Base-by-base conservation (phyloP, 1,284 basidiomycete genomes). In the Heterobasidion occidentale region DNA sequence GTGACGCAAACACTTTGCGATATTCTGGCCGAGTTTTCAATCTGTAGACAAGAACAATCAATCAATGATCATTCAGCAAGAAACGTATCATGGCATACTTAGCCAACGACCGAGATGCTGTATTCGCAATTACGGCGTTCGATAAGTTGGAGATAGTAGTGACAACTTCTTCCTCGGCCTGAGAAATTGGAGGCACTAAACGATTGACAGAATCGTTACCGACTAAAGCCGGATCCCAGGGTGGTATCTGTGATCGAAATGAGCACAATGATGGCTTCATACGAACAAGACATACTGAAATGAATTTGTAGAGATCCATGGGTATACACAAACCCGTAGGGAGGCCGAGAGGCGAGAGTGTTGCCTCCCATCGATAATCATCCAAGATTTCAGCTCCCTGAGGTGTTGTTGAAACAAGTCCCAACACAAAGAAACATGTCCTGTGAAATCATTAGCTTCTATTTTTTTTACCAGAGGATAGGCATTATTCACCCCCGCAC, bases 401-500 rank as follows among this genome's bases (percentile, higher is more conserved):
- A 14, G 77, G 74, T 0, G 90, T 91, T 0, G 81, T 83, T 1
- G 90, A 86, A 53, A 93, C 80, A 44, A 93, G 76, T 0, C 95
- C 95, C 8, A 99, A 77, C 5, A 96, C 92, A 65, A 94, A 98
- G 76, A 96, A 99, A 66, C 94, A 97, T 2, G 97, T 98, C 6
- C 94, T 96, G 62, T 4, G 50, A 51, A 33, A 7, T 49, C 36
- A 20, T 58, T 7, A 57, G 58, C 35, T 35, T 33, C 36, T 17
- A 34, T 50, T 36, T 58, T 58, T 36, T 11, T 14, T 7, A 14
- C 19, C 12, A 7, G 15, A 51, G 27, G 2, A 4, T 3, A 5
- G 9, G 36, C 20, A 47, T 1, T 3, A 65, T 89, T 64, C 65
- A 96, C 94, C 97, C 97, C 75, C 94, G 80, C 17, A 99, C 85